A percentile compares a stretch with the other conserved stretches of the same genome.
Conservation (phyloP, 2,329 filamentous ascomycete genomes). For the Fusarium duplospermum region DNA sequence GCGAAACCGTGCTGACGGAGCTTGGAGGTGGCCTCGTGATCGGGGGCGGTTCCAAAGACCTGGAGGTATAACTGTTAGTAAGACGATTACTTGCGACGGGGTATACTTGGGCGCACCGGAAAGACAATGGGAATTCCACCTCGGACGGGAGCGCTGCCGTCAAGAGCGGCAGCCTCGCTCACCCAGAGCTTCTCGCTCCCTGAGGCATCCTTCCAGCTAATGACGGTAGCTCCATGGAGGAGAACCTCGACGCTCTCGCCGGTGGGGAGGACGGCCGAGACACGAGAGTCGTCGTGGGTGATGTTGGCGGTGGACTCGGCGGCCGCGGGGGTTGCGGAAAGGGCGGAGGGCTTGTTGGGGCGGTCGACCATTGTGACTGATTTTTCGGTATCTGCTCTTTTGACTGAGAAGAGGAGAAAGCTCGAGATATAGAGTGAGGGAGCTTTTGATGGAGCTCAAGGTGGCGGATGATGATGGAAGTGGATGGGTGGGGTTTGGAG, state of each 20-base stretch:
- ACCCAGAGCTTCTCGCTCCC: slow-evolving; percentile 88
- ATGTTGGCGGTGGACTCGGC: slow-evolving; percentile 82
- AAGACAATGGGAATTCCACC: slow-evolving; percentile 95
- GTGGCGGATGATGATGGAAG: slow-evolving; percentile 18
- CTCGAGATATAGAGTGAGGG: not conserved
- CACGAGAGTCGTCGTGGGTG: slow-evolving; percentile 75
- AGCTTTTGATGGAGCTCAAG: slow-evolving; percentile 9
- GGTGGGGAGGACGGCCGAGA: slow-evolving; percentile 84
- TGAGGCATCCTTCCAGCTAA: slow-evolving; percentile 88
- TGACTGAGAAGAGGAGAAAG: not conserved
- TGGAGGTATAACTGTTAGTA: slow-evolving; percentile 47
- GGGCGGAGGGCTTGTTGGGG: slow-evolving; percentile 82
- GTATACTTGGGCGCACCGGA: slow-evolving; percentile 71
- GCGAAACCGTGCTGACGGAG: slow-evolving; percentile 97
- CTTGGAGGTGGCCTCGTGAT: slow-evolving; percentile 79
- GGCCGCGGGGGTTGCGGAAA: slow-evolving; percentile 78
- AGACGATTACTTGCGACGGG: not conserved
- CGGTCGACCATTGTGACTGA: slow-evolving; percentile 76
- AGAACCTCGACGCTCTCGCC: slow-evolving; percentile 89
- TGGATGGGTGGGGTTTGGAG: slow-evolving; percentile 37
- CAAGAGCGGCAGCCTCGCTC: slow-evolving; percentile 81
- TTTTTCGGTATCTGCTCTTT: no score
- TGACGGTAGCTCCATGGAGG: slow-evolving; percentile 91
- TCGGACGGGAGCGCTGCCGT: slow-evolving; percentile 89
- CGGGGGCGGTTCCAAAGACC: slow-evolving; percentile 87